phyloP scores from a whole-genome alignment of 306 rosid genomes.

The Rubus parviflorus region DNA sequence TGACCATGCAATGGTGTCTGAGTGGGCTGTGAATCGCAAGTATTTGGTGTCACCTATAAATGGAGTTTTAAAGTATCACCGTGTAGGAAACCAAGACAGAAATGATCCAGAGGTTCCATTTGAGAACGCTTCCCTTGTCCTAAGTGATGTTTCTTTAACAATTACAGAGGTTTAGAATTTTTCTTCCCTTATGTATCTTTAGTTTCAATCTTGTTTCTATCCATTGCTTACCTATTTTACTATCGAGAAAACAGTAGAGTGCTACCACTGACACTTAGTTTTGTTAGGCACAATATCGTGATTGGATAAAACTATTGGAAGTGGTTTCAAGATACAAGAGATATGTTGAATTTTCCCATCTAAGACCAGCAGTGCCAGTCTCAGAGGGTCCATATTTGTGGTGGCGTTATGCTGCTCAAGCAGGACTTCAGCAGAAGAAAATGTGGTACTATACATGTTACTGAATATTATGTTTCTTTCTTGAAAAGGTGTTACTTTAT shows the following conservation, averaged over 20 bases:
- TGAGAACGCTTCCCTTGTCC: conserved; percentile 81
- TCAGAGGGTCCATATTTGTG: conserved; percentile 60
- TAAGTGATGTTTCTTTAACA: conserved; percentile 81
- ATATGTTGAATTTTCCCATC: conserved; percentile 78
- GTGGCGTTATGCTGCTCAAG: conserved; percentile 94
- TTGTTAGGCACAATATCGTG: conserved; percentile 78
- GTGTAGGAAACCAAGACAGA: conserved; percentile 92
- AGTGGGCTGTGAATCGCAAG: conserved; percentile 76
- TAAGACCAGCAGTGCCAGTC: conserved; percentile 74
- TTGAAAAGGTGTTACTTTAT: neutral
- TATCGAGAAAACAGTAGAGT: neutral
- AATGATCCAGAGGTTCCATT: conserved; percentile 78
- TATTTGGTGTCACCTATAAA: conserved; percentile 89
- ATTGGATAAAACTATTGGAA: conserved; percentile 92
- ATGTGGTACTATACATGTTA: conserved; percentile 59
- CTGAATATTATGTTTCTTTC: neutral
- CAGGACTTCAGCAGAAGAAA: conserved; percentile 80
- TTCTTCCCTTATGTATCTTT: conserved; percentile 5
- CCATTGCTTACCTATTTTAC: neutral
- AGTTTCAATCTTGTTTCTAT: neutral
- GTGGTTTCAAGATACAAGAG: conserved; percentile 81
- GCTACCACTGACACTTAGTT: conserved; percentile 13
- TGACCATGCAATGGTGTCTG: conserved; percentile 45
- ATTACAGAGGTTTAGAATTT: conserved; percentile 66
- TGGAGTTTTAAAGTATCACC: conserved; percentile 84